Evolutionary conservation across 805 yeast genomes (phyloP).

Genomic region (Myxozyma neotropica): DNA sequence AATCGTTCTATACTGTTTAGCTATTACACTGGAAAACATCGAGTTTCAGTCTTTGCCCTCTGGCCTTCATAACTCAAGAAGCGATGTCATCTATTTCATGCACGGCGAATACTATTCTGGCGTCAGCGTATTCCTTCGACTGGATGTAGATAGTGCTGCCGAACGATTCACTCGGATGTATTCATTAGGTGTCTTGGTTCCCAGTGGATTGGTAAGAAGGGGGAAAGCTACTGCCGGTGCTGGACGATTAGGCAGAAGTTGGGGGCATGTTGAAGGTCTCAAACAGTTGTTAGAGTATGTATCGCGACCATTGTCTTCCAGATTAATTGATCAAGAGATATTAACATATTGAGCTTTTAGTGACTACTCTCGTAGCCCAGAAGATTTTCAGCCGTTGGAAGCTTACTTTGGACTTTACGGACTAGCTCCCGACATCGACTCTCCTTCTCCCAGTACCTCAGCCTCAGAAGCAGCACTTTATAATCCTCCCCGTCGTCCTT

Average conservation of each 20-base stretch:
- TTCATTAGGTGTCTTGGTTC: slow-evolving; percentile 59
- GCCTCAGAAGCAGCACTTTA: slow-evolving; percentile 47
- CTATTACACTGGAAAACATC: slow-evolving; percentile 46
- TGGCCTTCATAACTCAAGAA: slow-evolving; percentile 58
- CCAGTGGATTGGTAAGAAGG: slow-evolving; percentile 20
- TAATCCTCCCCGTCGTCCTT: slow-evolving; percentile 31
- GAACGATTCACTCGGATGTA: slow-evolving; percentile 48
- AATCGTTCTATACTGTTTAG: not conserved
- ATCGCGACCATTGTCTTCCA: not conserved
- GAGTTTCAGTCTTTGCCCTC: slow-evolving; percentile 72
- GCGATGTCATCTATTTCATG: slow-evolving; percentile 60
- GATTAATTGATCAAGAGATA: slow-evolving; percentile 27
- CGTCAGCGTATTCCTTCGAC: slow-evolving; percentile 55
- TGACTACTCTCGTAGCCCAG: slow-evolving; percentile 18
- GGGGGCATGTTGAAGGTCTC: slow-evolving; percentile 47
- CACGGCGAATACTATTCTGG: slow-evolving; percentile 47
- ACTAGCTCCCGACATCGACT: slow-evolving; percentile 32
- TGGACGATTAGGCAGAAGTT: slow-evolving; percentile 31
- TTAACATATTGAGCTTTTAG: not conserved
- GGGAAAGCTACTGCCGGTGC: slow-evolving; percentile 27
- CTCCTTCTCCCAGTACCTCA: slow-evolving; percentile 49
- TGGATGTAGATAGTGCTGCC: slow-evolving; percentile 41
- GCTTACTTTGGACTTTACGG: slow-evolving; percentile 23
- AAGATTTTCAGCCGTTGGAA: slow-evolving; percentile 19
- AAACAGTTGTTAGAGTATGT: slow-evolving; percentile 28